These are phyloP conservation scores for Forsythia suspensa DNA, from an alignment of 257 asterid species.

Conservation along the genomic window DNA sequence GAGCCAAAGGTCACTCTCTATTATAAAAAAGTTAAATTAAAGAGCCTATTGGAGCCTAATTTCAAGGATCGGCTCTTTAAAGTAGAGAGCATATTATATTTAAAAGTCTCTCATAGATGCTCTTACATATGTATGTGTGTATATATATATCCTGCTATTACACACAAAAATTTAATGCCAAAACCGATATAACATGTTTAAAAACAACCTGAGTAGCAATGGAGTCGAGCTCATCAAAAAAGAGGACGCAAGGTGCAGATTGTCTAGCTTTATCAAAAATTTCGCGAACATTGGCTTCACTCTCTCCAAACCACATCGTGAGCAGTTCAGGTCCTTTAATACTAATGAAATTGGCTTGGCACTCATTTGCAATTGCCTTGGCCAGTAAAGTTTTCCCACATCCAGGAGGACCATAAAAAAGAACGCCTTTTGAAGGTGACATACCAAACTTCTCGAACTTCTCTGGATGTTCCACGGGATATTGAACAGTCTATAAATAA, in stretches of 20 bases:
- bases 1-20: too few relatives aligned
- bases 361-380: slow-evolving; percentile 70
- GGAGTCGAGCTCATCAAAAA: slow-evolving; percentile 62
- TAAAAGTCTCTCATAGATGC: too few relatives aligned
- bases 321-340: slow-evolving; percentile 68
- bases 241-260: slow-evolving; percentile 65
- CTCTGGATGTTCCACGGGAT: slow-evolving; percentile 71
- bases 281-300: slow-evolving; percentile 73
- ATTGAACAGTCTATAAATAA: slow-evolving; percentile 56
- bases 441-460: slow-evolving; percentile 67
- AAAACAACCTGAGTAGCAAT: slow-evolving; percentile 54
- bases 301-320: slow-evolving; percentile 77
- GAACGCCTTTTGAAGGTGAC: slow-evolving; percentile 74
- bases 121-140: too few relatives aligned
- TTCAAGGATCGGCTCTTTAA: too few relatives aligned
- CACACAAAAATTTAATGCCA: not conserved
- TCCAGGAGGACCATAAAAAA: slow-evolving; percentile 72
- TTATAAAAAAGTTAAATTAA: too few relatives aligned
- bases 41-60: too few relatives aligned
- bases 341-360: slow-evolving; percentile 68
- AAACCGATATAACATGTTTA: not conserved
- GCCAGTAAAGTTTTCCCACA: slow-evolving; percentile 73
- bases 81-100: too few relatives aligned
- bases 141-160: not conserved
- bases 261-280: slow-evolving; percentile 65